Conservation (phyloP, 225 moss, liverwort and hornwort species). For the Straminergon stramineum region DNA sequence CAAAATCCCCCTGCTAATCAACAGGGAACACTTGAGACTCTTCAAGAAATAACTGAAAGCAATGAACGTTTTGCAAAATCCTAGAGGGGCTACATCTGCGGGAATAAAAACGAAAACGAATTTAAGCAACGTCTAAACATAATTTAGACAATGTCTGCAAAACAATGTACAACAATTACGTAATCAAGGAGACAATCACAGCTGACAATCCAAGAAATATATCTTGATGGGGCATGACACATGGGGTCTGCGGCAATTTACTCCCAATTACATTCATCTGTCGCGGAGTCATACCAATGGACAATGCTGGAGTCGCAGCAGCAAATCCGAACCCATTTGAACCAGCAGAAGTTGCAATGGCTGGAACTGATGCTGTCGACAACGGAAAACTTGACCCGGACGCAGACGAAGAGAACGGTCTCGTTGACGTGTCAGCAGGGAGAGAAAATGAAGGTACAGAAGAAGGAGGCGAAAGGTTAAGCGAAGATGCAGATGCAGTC, state of each 20-base stretch:
- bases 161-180: neutral
- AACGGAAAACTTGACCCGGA: slow-evolving; percentile 11
- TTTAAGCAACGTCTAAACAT: neutral
- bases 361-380: slow-evolving; percentile 10
- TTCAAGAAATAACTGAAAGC: neutral
- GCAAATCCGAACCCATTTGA: slow-evolving; percentile 22
- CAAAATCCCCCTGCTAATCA: slow-evolving; percentile 3
- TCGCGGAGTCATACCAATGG: slow-evolving; percentile 3
- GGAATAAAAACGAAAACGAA: neutral
- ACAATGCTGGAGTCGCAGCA: slow-evolving; percentile 7
- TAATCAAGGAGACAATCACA: neutral
- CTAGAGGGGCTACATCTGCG: neutral
- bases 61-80: neutral
- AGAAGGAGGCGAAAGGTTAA: slow-evolving; percentile 7
- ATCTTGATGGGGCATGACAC: neutral
- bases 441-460: slow-evolving; percentile 20
- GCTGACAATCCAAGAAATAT: neutral
- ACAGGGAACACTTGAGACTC: neutral
- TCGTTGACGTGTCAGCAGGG: slow-evolving; percentile 11
- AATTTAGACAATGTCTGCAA: neutral
- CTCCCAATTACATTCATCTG: neutral
- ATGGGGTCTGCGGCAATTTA: neutral
- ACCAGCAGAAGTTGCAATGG: slow-evolving; percentile 6
- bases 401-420: slow-evolving; percentile 4
- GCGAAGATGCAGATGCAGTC: slow-evolving; percentile 12